Conservation (phyloP, 306 rosid species). For the Oxytropis ochrocephala region DNA sequence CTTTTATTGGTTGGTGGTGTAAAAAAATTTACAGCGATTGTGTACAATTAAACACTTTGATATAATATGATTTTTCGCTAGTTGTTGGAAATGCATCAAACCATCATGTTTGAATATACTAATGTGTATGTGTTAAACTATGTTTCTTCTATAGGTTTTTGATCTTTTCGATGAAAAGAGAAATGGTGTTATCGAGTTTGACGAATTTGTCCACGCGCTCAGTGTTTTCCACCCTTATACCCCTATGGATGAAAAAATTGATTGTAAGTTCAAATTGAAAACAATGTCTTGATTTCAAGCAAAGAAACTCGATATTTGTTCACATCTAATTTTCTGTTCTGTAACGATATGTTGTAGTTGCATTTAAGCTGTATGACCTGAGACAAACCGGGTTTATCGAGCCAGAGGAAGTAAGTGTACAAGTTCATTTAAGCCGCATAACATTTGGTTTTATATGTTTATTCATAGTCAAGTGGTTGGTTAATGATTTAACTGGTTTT, state of each 20-base stretch:
- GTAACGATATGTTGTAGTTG: conserved; percentile 44
- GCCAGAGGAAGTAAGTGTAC: conserved; percentile 67
- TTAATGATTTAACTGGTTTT: conserved; percentile 25
- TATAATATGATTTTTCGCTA: not conserved
- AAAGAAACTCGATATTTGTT: conserved; percentile 4
- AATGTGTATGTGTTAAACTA: not conserved
- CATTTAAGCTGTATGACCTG: conserved; percentile 76
- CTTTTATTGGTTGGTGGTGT: too few species aligned
- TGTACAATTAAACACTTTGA: not conserved
- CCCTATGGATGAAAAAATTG: conserved; percentile 59
- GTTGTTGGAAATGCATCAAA: not conserved
- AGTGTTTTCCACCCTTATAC: conserved; percentile 72
- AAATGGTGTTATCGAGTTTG: conserved; percentile 84
- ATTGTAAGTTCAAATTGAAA: conserved; percentile 44
- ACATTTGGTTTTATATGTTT: not conserved
- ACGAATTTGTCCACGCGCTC: conserved; percentile 66
- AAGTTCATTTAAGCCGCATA: not conserved
- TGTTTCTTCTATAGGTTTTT: conserved; percentile 50
- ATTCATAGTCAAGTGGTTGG: conserved; percentile 9
- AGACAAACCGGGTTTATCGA: conserved; percentile 78
- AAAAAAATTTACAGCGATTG: too few species aligned
- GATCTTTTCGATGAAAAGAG: conserved; percentile 67
- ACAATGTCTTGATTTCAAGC: not conserved
- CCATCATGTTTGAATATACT: not conserved
- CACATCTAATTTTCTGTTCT: conserved; percentile 2